Evolutionary conservation across 2,329 filamentous ascomycete genomes (phyloP).

Genomic region (Penicillium crustosum): DNA sequence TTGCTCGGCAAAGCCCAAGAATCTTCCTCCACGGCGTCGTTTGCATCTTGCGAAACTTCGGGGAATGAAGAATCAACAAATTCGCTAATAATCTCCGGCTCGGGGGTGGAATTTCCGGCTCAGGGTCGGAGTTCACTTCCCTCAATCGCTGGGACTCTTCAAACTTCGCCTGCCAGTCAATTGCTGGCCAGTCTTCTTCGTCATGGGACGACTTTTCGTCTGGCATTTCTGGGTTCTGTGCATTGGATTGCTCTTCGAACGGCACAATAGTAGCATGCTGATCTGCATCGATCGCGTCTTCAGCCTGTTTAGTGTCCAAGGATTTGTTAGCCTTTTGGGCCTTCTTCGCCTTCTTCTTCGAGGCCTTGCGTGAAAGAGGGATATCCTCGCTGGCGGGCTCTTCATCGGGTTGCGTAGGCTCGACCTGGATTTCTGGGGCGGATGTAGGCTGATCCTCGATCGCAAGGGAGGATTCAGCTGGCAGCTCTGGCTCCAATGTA

Average conservation of each 20-base stretch:
- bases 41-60: constrained; percentile 22
- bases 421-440: background rate
- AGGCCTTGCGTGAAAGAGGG: constrained; percentile 22
- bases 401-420: constrained; percentile 4
- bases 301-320: constrained; percentile 1
- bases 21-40: constrained; percentile 13
- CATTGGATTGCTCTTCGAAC: constrained; percentile 4
- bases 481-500: background rate
- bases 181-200: constrained; percentile 39
- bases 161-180: constrained; percentile 37
- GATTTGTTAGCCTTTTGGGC: constrained; percentile 22
- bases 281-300: background rate
- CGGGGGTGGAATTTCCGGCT: constrained; percentile 21
- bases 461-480: background rate
- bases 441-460: constrained; percentile 1
- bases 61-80: constrained; percentile 31
- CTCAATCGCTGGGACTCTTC: constrained; percentile 25
- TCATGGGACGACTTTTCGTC: constrained; percentile 17
- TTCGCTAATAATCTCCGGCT: constrained; percentile 26
- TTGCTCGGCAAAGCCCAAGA: constrained; percentile 23
- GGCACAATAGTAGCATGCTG: constrained; percentile 4
- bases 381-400: constrained; percentile 4
- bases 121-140: constrained; percentile 24
- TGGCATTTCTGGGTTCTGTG: constrained; percentile 1
- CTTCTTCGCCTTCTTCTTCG: constrained; percentile 40